Evolutionary conservation across 441 rosid genomes (phyloP), one percentile per base, ranked within the genome.

Genomic region (Gossypium aridum): DNA sequence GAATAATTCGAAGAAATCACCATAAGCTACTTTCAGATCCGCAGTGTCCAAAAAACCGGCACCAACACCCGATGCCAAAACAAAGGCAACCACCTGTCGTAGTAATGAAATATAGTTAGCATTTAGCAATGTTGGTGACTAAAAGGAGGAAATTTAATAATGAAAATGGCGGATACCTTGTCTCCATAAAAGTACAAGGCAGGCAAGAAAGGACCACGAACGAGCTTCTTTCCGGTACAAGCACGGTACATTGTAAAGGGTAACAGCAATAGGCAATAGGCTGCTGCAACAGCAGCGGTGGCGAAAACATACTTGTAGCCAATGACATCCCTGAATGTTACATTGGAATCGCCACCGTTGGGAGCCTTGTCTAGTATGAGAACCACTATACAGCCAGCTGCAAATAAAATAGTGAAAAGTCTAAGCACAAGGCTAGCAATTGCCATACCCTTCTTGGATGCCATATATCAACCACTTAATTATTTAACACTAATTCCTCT

Each of bases 1-100:
- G 10, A 64, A 19, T 17, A 5, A 5, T 3, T 37, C 4, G n/a
- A 64, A 68, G 9, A 77, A 13, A 20, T 22, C 45, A 17, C 39
- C 59, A 2, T 73, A 2, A 7, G 9, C 17, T 23, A 28, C 28
- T 55, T 77, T 75, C 4, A 75, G 13, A 13, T 84, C 85, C 7
- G 9, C 64, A 9, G 79, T 77, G 26, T 54, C 43, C 25, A 78
- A 77, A 7, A 80, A 76, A 20, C 83, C 82, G 14, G 85, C 83
- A 4, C 85, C 85, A 5, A 82, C 72, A n/a, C 78, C 80, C 20
- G 73, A 16, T 1, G 64, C 81, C 74, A 76, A 7, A n/a, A 79
- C 6, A 12, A 74, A 77, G 34, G 78, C 53, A 1, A 82, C 57
- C 9, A 69, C 59, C 87, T 84, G 74, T 9, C 49, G 1, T 9